A percentile compares a stretch with the other conserved stretches of the same genome.
These are phyloP conservation scores for Lentinula lateritia DNA, from an alignment of 768 basidiomycete species.

Conservation along the genomic window DNA sequence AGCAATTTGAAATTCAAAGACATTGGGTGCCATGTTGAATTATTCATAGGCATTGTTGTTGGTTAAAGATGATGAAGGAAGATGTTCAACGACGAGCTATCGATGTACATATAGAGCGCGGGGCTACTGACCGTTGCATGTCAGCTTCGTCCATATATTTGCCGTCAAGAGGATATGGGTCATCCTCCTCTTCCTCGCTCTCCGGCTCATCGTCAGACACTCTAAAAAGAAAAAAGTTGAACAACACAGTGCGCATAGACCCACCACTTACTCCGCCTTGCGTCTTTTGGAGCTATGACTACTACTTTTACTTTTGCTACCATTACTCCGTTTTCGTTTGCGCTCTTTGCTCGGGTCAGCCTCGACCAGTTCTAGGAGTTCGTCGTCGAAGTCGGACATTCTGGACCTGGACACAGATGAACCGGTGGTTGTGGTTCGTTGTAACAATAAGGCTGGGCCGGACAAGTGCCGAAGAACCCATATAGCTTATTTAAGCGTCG, in stretches of 20 bases:
- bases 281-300: constrained; percentile 56
- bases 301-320: constrained; percentile 36
- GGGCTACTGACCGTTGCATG: constrained; percentile 61
- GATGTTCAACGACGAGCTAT: constrained; percentile 1
- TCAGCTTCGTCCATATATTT: constrained; percentile 86
- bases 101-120: neutral
- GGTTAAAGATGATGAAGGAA: constrained; percentile 18
- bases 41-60: constrained; percentile 11
- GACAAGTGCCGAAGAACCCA: neutral
- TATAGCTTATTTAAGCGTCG: too few species aligned
- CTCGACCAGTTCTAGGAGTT: constrained; percentile 78
- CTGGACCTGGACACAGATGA: neutral
- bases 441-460: neutral
- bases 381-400: constrained; percentile 58
- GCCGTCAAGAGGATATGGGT: constrained; percentile 88
- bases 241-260: constrained; percentile 8
- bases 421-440: neutral
- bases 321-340: constrained; percentile 45
- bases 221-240: constrained; percentile 19
- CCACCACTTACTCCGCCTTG: constrained; percentile 52
- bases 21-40: too few species aligned
- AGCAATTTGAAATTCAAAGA: neutral
- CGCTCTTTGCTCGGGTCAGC: constrained; percentile 50
- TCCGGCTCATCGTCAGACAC: constrained; percentile 53
- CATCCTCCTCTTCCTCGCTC: constrained; percentile 56